These are phyloP conservation scores for Trypanosoma vivax DNA, from an alignment of 208 protist species.

Conservation along the genomic window DNA sequence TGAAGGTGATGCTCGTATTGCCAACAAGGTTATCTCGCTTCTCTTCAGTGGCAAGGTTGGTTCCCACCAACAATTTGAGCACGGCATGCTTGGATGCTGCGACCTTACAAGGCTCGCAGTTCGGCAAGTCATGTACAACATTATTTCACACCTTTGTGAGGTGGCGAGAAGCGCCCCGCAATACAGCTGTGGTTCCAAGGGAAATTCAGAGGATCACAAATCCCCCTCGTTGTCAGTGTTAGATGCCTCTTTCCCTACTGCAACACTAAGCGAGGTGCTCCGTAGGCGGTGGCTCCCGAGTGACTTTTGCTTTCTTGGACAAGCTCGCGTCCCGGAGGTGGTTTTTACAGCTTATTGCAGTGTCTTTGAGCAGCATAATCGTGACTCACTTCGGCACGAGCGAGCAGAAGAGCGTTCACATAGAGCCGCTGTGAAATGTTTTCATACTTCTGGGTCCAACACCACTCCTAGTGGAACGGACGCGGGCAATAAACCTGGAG, in stretches of 20 bases:
- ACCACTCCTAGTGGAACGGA: neutral
- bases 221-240: conserved; percentile 6
- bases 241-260: conserved; percentile 1
- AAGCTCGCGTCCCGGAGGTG: conserved; percentile 29
- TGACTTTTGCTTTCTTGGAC: conserved; percentile 52
- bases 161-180: neutral
- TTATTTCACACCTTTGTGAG: conserved; percentile 12
- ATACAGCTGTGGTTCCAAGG: neutral
- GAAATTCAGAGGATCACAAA: neutral
- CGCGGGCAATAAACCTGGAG: neutral
- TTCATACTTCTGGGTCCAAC: neutral
- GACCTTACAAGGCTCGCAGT: conserved; percentile 13
- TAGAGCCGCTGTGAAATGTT: conserved; percentile 3
- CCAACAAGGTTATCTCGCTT: conserved; percentile 22
- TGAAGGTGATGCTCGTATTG: conserved; percentile 9
- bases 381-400: conserved; percentile 11
- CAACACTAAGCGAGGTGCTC: conserved; percentile 52
- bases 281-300: conserved; percentile 51
- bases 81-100: conserved; percentile 23
- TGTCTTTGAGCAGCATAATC: conserved; percentile 32
- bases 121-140: conserved; percentile 24
- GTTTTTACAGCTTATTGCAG: conserved; percentile 48
- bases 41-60: conserved; percentile 19
- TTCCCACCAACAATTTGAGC: conserved; percentile 10
- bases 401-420: conserved; percentile 14